Evolutionary conservation across 768 basidiomycete species (phyloP).

Genomic region (Leccinum variicolor): DNA sequence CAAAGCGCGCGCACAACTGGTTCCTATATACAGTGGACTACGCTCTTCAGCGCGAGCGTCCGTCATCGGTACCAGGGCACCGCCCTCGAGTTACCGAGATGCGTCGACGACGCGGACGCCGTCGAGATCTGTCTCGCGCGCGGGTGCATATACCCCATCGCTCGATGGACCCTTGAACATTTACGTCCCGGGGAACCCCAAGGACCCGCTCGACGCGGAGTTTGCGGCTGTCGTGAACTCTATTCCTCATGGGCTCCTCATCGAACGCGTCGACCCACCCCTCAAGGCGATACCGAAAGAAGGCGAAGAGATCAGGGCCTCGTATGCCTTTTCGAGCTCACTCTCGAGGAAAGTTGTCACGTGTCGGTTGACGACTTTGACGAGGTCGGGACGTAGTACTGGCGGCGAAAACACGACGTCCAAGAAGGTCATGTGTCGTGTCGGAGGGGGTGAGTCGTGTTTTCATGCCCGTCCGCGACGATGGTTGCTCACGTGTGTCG

Average conservation of each 20-base stretch:
- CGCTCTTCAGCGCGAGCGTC: conserved; percentile 41
- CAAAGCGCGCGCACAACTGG: conserved; percentile 56
- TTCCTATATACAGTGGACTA: conserved; percentile 49
- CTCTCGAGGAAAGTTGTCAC: conserved; percentile 73
- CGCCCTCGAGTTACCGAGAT: conserved; percentile 78
- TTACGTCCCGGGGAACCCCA: conserved; percentile 62
- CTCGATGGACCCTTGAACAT: conserved; percentile 52
- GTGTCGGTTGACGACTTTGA: conserved; percentile 76
- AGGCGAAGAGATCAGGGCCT: conserved; percentile 78
- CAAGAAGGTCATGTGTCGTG: conserved; percentile 90
- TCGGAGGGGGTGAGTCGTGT: conserved; percentile 71
- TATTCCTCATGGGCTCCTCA: conserved; percentile 69
- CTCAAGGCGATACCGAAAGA: conserved; percentile 60
- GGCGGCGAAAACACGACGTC: conserved; percentile 41
- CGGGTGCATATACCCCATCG: conserved; percentile 61
- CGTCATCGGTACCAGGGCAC: conserved; percentile 40
- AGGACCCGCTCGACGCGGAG: conserved; percentile 81
- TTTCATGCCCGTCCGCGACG: neutral
- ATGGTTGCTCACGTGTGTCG: conserved; percentile 1
- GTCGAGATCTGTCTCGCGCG: conserved; percentile 63
- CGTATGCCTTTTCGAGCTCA: conserved; percentile 77
- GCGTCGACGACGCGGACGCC: conserved; percentile 50
- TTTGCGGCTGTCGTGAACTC: conserved; percentile 74
- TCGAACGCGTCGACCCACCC: conserved; percentile 81
- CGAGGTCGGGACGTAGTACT: conserved; percentile 47